Evolutionary conservation across 106 monocot genomes (phyloP).

Genomic region (Cymbidium sinense): DNA sequence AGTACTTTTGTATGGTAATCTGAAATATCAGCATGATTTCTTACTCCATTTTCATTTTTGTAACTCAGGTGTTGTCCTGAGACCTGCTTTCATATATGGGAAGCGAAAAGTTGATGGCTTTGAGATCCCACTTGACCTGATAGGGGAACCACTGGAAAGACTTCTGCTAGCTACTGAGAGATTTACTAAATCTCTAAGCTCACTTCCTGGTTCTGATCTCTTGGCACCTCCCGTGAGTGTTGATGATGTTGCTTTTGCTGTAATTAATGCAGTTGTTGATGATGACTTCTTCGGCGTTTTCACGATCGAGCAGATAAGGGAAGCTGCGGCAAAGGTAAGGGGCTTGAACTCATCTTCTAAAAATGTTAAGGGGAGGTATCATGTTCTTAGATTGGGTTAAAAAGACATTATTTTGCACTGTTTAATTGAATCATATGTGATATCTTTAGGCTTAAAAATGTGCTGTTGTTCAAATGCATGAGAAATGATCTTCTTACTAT

Average conservation of each 20-base stretch:
- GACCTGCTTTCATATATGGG: slow-evolving; percentile 81
- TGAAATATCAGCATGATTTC: too few species aligned
- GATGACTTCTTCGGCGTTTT: slow-evolving; percentile 79
- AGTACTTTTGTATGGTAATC: not conserved
- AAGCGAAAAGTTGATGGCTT: slow-evolving; percentile 70
- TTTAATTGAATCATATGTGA: too few species aligned
- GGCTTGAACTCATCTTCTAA: slow-evolving; percentile 14
- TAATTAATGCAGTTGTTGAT: slow-evolving; percentile 51
- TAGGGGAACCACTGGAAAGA: slow-evolving; percentile 70
- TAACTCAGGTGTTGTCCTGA: slow-evolving; percentile 56
- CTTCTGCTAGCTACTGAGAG: slow-evolving; percentile 51
- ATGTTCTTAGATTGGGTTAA: too few species aligned
- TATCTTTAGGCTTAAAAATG: too few species aligned
- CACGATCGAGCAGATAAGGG: slow-evolving; percentile 80
- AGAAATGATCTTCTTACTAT: too few species aligned
- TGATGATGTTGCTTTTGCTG: slow-evolving; percentile 72
- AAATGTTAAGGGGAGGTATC: too few species aligned
- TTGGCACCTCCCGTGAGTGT: slow-evolving; percentile 70
- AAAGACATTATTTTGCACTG: too few species aligned
- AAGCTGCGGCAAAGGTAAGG: slow-evolving; percentile 74
- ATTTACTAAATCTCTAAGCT: slow-evolving; percentile 51
- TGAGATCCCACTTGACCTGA: slow-evolving; percentile 66
- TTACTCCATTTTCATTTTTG: not conserved
- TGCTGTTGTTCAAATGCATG: too few species aligned
- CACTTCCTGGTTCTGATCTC: slow-evolving; percentile 70